Conservation (phyloP, 352 stramenopile genomes). For the Globisporangium acanthophoron region DNA sequence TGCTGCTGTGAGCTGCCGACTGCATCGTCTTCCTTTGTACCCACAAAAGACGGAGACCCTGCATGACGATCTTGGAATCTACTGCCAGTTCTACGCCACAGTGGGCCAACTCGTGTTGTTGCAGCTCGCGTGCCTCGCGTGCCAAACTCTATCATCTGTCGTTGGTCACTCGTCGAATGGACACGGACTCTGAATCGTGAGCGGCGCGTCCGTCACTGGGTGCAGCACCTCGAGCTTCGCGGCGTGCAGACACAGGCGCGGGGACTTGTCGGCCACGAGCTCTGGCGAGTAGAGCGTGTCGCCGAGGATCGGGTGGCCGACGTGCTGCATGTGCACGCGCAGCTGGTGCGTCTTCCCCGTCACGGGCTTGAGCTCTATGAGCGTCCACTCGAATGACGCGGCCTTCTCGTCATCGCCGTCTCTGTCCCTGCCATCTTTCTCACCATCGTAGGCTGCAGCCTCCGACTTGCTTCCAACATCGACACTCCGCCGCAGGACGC, state of each 20-base stretch:
- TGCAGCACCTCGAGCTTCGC: constrained; percentile 32
- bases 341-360: constrained; percentile 93
- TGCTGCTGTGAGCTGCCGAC: no score
- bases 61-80: no score
- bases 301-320: constrained; percentile 91
- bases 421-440: background rate
- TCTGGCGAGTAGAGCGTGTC: constrained; percentile 82
- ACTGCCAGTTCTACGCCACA: no score
- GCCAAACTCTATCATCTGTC: no score
- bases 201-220: constrained; percentile 26
- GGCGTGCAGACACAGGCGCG: constrained; percentile 50
- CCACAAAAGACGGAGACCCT: no score
- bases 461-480: background rate
- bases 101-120: no score
- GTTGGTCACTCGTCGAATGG: constrained; percentile 10
- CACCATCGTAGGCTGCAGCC: no score
- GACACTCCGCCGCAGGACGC: background rate
- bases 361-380: constrained; percentile 63
- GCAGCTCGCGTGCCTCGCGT: no score
- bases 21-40: no score
- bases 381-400: constrained; percentile 16
- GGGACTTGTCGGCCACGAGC: constrained; percentile 30
- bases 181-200: constrained; percentile 32
- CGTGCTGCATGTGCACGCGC: constrained; percentile 89
- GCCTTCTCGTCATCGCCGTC: background rate